Evolutionary conservation across 768 basidiomycete genomes (phyloP).

Genomic region (Mycena chlorophos): DNA sequence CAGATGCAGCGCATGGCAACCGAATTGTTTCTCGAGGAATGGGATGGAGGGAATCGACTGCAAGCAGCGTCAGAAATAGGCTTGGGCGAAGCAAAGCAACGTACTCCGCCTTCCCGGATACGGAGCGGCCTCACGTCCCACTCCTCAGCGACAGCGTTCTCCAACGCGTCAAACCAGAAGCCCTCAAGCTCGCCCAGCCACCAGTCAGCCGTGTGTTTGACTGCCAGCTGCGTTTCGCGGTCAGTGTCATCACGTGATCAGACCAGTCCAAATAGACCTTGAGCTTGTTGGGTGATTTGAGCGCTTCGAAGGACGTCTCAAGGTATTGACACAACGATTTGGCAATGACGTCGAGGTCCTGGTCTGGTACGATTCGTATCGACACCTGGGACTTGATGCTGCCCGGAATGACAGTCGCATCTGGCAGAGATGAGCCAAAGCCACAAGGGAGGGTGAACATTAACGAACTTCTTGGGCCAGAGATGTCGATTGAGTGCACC

Average conservation of each 20-base stretch:
- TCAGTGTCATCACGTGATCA: neutral
- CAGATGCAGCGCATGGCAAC: conserved; percentile 86
- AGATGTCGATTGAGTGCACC: conserved; percentile 80
- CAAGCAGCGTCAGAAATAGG: conserved; percentile 7
- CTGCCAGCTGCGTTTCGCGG: conserved; percentile 29
- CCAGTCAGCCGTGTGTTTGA: conserved; percentile 90
- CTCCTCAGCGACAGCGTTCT: conserved; percentile 77
- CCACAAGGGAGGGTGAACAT: neutral
- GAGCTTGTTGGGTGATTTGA: conserved; percentile 71
- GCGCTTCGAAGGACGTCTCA: conserved; percentile 50
- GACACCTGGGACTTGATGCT: conserved; percentile 84
- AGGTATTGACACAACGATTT: conserved; percentile 61
- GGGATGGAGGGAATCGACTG: conserved; percentile 95
- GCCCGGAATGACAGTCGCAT: conserved; percentile 87
- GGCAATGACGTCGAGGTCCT: conserved; percentile 72
- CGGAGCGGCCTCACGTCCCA: conserved; percentile 86
- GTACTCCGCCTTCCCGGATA: conserved; percentile 90
- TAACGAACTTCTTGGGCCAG: conserved; percentile 73
- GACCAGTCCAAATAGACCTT: conserved; percentile 44
- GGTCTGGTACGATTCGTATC: conserved; percentile 92
- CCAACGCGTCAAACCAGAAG: conserved; percentile 84
- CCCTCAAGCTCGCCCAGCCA: conserved; percentile 91
- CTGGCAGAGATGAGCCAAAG: conserved; percentile 35
- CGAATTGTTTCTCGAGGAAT: conserved; percentile 88
- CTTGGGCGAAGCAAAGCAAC: conserved; percentile 27